Evolutionary conservation across 2,329 filamentous ascomycete genomes (phyloP).

Genomic region (Bipolaris cookei): DNA sequence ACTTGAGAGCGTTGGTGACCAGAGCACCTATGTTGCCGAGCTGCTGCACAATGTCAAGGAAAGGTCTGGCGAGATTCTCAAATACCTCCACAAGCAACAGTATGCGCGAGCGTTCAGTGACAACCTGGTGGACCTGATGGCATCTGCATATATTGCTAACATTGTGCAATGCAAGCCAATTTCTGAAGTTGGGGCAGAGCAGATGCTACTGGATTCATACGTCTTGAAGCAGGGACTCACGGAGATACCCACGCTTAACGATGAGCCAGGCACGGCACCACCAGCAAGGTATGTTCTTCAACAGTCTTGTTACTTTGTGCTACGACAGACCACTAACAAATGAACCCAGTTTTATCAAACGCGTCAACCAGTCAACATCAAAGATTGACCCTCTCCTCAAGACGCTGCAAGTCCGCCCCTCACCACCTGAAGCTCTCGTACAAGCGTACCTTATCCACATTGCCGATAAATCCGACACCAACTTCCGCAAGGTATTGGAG

Average conservation of each 20-base stretch:
- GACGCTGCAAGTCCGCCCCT: slow-evolving; percentile 90
- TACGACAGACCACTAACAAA: slow-evolving; percentile 25
- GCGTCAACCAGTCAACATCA: slow-evolving; percentile 81
- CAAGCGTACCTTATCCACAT: slow-evolving; percentile 98
- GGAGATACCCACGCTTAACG: slow-evolving; percentile 68
- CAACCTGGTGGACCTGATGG: slow-evolving; percentile 88
- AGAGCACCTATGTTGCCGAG: slow-evolving; percentile 89
- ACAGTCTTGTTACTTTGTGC: background rate
- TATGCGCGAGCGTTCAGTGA: slow-evolving; percentile 95
- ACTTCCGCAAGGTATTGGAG: slow-evolving; percentile 95
- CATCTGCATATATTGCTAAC: slow-evolving; percentile 78
- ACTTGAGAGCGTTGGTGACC: slow-evolving; percentile 90
- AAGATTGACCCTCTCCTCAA: slow-evolving; percentile 93
- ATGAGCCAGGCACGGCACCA: slow-evolving; percentile 64
- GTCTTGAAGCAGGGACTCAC: slow-evolving; percentile 81
- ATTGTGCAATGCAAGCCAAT: slow-evolving; percentile 90
- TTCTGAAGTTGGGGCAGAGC: slow-evolving; percentile 92
- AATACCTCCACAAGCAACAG: slow-evolving; percentile 82
- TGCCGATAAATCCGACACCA: slow-evolving; percentile 87
- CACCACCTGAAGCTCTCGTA: slow-evolving; percentile 89
- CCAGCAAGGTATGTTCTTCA: slow-evolving; percentile 53
- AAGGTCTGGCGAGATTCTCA: slow-evolving; percentile 75
- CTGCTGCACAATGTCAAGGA: slow-evolving; percentile 75
- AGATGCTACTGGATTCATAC: slow-evolving; percentile 97
- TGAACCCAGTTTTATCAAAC: slow-evolving; percentile 74